These are phyloP conservation scores for Aspergillus awamori DNA, from an alignment of 2,329 filamentous ascomycete species.

Conservation along the genomic window DNA sequence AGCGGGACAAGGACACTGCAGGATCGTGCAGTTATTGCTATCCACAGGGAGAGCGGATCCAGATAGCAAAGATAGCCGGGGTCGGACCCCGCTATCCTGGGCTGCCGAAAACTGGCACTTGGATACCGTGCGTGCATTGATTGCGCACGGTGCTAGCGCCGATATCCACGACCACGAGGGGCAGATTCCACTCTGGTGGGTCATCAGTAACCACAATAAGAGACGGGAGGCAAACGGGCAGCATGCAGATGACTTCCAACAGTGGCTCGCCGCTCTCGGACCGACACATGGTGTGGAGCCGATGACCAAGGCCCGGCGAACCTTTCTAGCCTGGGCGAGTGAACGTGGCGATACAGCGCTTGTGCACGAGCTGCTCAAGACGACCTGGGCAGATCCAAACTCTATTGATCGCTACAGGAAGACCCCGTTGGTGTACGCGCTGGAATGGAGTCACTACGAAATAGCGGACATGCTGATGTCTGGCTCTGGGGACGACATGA, in stretches of 20 bases:
- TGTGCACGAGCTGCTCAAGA: conserved; percentile 13
- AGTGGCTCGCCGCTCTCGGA: conserved; percentile 13
- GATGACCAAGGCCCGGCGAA: conserved; percentile 19
- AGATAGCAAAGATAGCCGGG: conserved; percentile 13
- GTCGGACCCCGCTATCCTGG: conserved; percentile 17
- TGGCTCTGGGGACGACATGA: background rate
- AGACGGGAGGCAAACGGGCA: background rate
- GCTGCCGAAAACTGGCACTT: conserved; percentile 17
- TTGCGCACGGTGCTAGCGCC: conserved; percentile 12
- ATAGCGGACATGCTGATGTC: conserved; percentile 18
- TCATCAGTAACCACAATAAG: conserved; percentile 12
- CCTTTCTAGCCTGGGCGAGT: conserved; percentile 22
- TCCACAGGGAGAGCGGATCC: conserved; percentile 7
- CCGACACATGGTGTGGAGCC: conserved; percentile 15
- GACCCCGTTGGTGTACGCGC: conserved; percentile 19
- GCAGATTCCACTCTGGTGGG: conserved; percentile 20
- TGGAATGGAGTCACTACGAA: conserved; percentile 21
- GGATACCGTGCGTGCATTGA: conserved; percentile 5
- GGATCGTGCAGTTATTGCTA: conserved; percentile 10
- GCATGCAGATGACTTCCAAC: conserved; percentile 6
- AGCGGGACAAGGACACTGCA: conserved; percentile 8
- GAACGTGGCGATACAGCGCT: conserved; percentile 16
- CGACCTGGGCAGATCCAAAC: conserved; percentile 20
- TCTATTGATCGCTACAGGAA: conserved; percentile 20
- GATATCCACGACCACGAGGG: conserved; percentile 20